phyloP scores from a whole-genome alignment of 2,329 filamentous ascomycete species.

The Cladophialophora carrionii region DNA sequence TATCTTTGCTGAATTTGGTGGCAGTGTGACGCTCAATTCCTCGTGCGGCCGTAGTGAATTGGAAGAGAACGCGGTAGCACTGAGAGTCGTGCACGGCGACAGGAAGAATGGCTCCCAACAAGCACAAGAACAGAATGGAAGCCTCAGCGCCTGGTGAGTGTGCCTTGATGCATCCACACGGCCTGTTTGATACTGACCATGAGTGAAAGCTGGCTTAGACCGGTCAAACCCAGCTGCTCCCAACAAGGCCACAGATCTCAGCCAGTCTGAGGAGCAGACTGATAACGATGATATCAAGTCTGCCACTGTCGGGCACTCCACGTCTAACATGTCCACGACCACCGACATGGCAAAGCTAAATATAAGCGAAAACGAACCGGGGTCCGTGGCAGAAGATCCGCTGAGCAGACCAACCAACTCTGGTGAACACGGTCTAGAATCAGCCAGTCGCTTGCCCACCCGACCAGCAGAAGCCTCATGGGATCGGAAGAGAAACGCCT shows the following conservation, averaged over 20 bases:
- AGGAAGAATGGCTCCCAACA: background rate
- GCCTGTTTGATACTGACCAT: background rate
- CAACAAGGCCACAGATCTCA: background rate
- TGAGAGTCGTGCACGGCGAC: background rate
- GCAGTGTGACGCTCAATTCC: background rate
- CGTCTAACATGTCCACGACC: background rate
- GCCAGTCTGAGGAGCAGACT: background rate
- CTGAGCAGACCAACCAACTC: background rate
- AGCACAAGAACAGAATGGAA: background rate
- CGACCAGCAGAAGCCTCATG: background rate
- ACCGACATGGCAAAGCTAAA: background rate
- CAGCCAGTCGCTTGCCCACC: background rate
- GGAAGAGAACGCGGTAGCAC: background rate
- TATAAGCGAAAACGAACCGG: background rate
- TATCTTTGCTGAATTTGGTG: background rate
- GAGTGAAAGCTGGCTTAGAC: background rate
- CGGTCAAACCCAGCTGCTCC: background rate
- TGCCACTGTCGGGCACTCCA: background rate
- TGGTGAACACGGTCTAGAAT: background rate
- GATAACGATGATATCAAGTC: background rate
- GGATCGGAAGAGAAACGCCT: slow-evolving; percentile 5
- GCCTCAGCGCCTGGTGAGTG: background rate
- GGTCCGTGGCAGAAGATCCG: background rate
- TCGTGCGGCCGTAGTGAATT: background rate
- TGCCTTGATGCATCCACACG: background rate